phyloP scores from a whole-genome alignment of 352 stramenopile species.

The Phytophthora crassamura region DNA sequence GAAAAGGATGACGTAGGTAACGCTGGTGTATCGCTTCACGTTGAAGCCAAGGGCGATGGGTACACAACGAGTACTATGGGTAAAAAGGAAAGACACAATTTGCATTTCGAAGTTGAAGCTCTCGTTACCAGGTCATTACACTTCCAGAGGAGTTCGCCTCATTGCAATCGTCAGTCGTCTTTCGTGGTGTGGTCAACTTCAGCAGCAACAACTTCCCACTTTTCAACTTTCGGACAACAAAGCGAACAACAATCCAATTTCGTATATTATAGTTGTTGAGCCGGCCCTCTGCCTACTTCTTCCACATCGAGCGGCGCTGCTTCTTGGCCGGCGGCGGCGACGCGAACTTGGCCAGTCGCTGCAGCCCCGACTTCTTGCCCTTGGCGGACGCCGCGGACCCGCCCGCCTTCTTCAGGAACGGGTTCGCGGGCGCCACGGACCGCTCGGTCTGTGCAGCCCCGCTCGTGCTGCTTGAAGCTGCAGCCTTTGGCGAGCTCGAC shows the following conservation, averaged over 20 bases:
- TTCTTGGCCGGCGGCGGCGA: slow-evolving; percentile 57
- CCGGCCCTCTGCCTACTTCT: slow-evolving; percentile 21
- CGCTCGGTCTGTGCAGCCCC: slow-evolving; percentile 30
- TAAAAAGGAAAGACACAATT: too few relatives aligned
- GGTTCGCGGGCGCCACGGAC: slow-evolving; percentile 68
- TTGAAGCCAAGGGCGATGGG: too few relatives aligned
- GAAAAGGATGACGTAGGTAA: too few relatives aligned
- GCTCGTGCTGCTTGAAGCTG: slow-evolving; percentile 12
- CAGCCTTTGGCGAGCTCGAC: slow-evolving; percentile 13
- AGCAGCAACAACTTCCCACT: background rate
- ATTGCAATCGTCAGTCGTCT: too few relatives aligned
- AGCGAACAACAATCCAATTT: too few relatives aligned
- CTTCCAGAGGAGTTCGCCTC: too few relatives aligned
- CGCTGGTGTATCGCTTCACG: too few relatives aligned
- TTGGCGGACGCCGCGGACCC: slow-evolving; percentile 17
- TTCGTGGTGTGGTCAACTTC: too few relatives aligned
- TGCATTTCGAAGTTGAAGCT: too few relatives aligned
- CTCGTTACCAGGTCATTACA: too few relatives aligned
- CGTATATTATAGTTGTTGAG: slow-evolving; percentile 16
- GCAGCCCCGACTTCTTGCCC: slow-evolving; percentile 59
- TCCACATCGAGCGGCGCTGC: slow-evolving; percentile 42
- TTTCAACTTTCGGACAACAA: too few relatives aligned
- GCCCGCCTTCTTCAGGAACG: slow-evolving; percentile 72
- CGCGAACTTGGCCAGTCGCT: slow-evolving; percentile 70
- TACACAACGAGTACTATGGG: too few relatives aligned